A percentile compares a stretch with the other conserved stretches of the same genome.
Evolutionary conservation across 2,329 filamentous ascomycete species (phyloP).

Genomic region (Cryphonectria naterciae): DNA sequence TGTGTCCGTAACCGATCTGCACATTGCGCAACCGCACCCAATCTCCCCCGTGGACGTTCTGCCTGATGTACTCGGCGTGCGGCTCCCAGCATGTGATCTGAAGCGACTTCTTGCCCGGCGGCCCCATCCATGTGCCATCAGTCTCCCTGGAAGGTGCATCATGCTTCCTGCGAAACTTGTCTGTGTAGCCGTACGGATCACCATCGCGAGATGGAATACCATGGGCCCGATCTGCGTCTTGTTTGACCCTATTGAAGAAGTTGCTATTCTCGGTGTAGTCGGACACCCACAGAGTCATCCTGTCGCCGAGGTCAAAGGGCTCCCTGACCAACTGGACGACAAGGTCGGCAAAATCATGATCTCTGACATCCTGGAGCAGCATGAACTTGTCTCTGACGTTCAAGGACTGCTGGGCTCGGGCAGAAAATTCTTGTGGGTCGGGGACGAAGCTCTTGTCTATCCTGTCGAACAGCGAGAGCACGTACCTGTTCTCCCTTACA

Average conservation of each 20-base stretch:
- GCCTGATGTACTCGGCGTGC: slow-evolving; percentile 63
- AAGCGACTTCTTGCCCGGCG: slow-evolving; percentile 72
- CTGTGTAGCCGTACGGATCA: slow-evolving; percentile 60
- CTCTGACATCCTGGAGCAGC: slow-evolving; percentile 65
- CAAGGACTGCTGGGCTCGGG: slow-evolving; percentile 42
- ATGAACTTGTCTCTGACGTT: slow-evolving; percentile 61
- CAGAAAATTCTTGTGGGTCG: slow-evolving; percentile 46
- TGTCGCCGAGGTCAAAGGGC: slow-evolving; percentile 49
- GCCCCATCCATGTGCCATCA: slow-evolving; percentile 65
- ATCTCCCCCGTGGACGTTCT: slow-evolving; percentile 59
- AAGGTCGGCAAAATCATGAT: slow-evolving; percentile 66
- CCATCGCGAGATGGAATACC: slow-evolving; percentile 46
- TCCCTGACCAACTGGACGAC: slow-evolving; percentile 69
- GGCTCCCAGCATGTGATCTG: slow-evolving; percentile 72
- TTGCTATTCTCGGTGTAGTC: slow-evolving; percentile 77
- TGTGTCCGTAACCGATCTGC: slow-evolving; percentile 63
- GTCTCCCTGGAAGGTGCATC: slow-evolving; percentile 31
- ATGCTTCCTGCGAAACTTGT: slow-evolving; percentile 35
- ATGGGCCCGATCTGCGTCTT: slow-evolving; percentile 36
- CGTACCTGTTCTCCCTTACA: slow-evolving; percentile 46
- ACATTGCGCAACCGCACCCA: slow-evolving; percentile 74
- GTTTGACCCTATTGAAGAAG: slow-evolving; percentile 59
- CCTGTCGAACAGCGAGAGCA: slow-evolving; percentile 52
- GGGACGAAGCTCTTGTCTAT: slow-evolving; percentile 51
- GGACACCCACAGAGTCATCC: slow-evolving; percentile 71